Conservation (phyloP, 2,329 filamentous ascomycete species). For the Exophiala mesophila region DNA sequence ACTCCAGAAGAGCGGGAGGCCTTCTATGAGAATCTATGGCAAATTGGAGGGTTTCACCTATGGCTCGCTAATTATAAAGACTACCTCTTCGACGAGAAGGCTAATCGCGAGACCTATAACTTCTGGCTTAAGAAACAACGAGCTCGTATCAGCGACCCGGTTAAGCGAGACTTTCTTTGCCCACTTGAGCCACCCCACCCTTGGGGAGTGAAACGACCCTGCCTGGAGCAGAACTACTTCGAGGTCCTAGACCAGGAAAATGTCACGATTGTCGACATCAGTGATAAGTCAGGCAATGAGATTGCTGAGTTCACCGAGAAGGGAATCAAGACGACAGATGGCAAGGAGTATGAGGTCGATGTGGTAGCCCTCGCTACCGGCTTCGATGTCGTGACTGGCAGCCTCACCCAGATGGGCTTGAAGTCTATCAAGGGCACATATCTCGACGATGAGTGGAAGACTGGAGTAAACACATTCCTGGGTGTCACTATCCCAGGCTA, state of each 20-base stretch:
- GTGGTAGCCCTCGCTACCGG: constrained; percentile 40
- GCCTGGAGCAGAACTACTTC: constrained; percentile 48
- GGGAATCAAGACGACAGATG: constrained; percentile 40
- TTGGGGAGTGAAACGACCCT: constrained; percentile 51
- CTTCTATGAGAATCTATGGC: constrained; percentile 48
- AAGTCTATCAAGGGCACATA: constrained; percentile 30
- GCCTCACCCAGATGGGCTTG: constrained; percentile 40
- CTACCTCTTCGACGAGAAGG: constrained; percentile 41
- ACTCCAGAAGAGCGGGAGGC: constrained; percentile 34
- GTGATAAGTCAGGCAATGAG: constrained; percentile 41
- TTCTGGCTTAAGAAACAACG: constrained; percentile 54
- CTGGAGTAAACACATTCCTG: constrained; percentile 36
- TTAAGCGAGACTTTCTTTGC: constrained; percentile 49
- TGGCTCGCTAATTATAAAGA: constrained; percentile 53
- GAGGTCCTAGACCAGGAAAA: constrained; percentile 43
- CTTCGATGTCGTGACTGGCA: constrained; percentile 41
- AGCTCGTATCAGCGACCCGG: constrained; percentile 47
- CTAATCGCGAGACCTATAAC: constrained; percentile 50
- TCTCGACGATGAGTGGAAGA: constrained; percentile 22
- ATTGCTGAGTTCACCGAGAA: constrained; percentile 39
- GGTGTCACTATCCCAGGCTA: constrained; percentile 39
- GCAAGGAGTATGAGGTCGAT: constrained; percentile 37
- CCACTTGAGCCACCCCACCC: constrained; percentile 50
- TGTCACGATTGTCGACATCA: constrained; percentile 43
- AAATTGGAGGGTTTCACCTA: constrained; percentile 54